Percentiles rank a stretch among this genome's conserved stretches.
phyloP scores from a whole-genome alignment of 208 protist species.

The Strigomonas culicis region DNA sequence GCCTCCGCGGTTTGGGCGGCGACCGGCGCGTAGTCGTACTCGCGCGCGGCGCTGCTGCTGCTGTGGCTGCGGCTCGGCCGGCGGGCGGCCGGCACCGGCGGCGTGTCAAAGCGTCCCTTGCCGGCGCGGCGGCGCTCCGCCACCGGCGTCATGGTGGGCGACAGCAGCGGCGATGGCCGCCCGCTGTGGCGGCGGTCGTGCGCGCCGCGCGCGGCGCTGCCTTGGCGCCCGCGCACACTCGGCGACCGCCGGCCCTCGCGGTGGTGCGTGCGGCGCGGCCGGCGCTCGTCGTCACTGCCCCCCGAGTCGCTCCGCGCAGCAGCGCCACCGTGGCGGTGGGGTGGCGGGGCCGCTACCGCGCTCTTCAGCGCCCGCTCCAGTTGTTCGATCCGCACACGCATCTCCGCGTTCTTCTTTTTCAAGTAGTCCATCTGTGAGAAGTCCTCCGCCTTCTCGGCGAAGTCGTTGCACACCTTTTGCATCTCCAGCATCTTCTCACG shows the following conservation, averaged over 20 bases:
- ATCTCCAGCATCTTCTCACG: constrained; percentile 84
- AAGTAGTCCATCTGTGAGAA: constrained; percentile 45
- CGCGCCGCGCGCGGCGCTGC: background rate
- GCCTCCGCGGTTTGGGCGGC: too few species aligned
- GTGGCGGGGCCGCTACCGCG: constrained; percentile 24
- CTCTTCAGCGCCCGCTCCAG: background rate
- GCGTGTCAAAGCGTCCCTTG: too few species aligned
- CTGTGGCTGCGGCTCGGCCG: background rate
- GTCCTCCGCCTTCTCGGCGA: constrained; percentile 39
- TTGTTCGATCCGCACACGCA: constrained; percentile 39
- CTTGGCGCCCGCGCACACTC: background rate
- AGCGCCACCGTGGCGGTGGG: constrained; percentile 22
- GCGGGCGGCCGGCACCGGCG: background rate
- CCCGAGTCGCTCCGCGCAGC: background rate
- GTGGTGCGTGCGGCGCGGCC: background rate
- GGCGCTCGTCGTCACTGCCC: background rate
- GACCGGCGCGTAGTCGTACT: too few species aligned
- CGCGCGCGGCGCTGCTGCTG: constrained; percentile 6
- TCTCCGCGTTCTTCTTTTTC: constrained; percentile 33
- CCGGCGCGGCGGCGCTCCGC: too few species aligned
- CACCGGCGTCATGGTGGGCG: background rate
- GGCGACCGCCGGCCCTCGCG: background rate
- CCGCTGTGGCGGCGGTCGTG: too few species aligned
- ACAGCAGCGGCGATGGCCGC: too few species aligned
- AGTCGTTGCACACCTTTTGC: constrained; percentile 76